Conservation (phyloP, 2,329 filamentous ascomycete genomes). For the Ascochyta rabiei region DNA sequence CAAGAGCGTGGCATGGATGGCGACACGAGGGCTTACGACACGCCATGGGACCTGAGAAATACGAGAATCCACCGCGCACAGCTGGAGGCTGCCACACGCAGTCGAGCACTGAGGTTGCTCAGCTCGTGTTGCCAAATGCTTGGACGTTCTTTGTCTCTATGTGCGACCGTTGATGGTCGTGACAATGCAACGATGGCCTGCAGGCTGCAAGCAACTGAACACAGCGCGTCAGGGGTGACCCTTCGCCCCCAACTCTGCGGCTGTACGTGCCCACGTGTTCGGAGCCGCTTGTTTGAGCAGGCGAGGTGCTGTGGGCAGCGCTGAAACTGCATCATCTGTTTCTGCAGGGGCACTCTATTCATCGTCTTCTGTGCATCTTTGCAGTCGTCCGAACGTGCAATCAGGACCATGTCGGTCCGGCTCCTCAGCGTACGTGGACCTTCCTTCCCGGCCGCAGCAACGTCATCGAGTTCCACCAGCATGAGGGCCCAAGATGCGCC, state of each 20-base stretch:
- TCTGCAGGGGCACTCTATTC: conserved; percentile 7
- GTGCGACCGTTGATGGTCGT: not conserved
- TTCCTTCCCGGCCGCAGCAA: conserved; percentile 1
- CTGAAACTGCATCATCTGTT: not conserved
- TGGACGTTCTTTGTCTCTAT: not conserved
- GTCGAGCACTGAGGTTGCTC: not conserved
- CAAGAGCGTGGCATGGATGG: conserved; percentile 9
- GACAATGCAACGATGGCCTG: not conserved
- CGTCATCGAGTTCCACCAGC: conserved; percentile 10
- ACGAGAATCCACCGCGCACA: conserved; percentile 11
- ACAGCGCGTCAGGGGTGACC: conserved; percentile 2
- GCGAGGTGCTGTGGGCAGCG: conserved; percentile 2
- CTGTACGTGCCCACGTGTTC: conserved; percentile 12
- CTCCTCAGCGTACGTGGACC: conserved; percentile 6
- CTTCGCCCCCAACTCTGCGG: conserved; percentile 9
- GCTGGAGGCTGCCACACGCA: conserved; percentile 5
- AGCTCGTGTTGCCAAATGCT: conserved; percentile 2
- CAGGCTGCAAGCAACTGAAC: not conserved
- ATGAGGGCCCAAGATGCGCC: conserved; percentile 5
- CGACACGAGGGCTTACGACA: conserved; percentile 11
- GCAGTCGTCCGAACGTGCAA: not conserved
- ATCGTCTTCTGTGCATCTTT: not conserved
- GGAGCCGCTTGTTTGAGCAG: conserved; percentile 16
- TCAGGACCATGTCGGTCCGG: not conserved
- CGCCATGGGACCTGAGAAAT: conserved; percentile 7